phyloP scores from a whole-genome alignment of 2,329 filamentous ascomycete species.

The Niveomyces coronatus region DNA sequence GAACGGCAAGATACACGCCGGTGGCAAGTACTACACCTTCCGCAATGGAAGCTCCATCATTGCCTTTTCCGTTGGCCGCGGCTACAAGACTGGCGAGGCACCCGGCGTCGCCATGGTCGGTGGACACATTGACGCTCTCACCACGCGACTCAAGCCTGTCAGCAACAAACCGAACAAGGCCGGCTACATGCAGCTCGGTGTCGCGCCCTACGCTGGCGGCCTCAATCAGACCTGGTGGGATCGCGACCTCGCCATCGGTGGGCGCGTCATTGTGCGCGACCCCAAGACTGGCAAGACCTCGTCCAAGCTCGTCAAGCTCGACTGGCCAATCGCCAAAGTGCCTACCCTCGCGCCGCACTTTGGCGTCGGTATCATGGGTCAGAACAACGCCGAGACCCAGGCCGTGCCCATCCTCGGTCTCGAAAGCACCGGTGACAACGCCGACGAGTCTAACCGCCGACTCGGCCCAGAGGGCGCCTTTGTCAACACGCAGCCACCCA shows the following conservation, averaged over 20 bases:
- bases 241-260: constrained; percentile 82
- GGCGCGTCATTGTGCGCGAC: constrained; percentile 76
- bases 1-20: constrained; percentile 58
- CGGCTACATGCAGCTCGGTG: constrained; percentile 80
- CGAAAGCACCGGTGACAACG: constrained; percentile 52
- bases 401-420: constrained; percentile 90
- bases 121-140: constrained; percentile 87
- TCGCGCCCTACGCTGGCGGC: constrained; percentile 85
- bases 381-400: constrained; percentile 77
- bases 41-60: constrained; percentile 81
- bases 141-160: constrained; percentile 83
- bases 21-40: constrained; percentile 81
- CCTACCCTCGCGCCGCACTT: constrained; percentile 93
- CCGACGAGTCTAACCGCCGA: constrained; percentile 25
- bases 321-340: constrained; percentile 88
- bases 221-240: constrained; percentile 95
- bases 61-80: constrained; percentile 71
- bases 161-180: constrained; percentile 74
- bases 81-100: constrained; percentile 67
- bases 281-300: constrained; percentile 61
- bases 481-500: constrained; percentile 70
- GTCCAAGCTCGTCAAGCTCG: constrained; percentile 76
- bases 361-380: constrained; percentile 59
- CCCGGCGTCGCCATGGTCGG: constrained; percentile 73
- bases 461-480: constrained; percentile 64